These are phyloP conservation scores for Ganoderma lucidum DNA, from an alignment of 1,284 basidiomycete species.

Conservation along the genomic window DNA sequence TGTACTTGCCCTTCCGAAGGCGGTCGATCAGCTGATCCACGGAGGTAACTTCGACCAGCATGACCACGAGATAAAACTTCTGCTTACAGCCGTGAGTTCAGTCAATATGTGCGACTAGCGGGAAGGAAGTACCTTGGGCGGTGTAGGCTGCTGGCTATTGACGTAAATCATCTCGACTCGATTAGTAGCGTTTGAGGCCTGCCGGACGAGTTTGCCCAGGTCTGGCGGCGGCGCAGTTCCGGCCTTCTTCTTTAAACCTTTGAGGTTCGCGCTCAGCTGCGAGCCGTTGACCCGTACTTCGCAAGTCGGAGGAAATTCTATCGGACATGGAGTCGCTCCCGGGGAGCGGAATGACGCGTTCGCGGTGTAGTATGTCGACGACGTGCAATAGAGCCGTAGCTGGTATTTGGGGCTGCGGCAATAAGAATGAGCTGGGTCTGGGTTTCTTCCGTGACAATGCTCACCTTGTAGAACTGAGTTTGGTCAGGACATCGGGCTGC, in stretches of 20 bases:
- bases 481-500: conserved; percentile 66
- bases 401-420: conserved; percentile 71
- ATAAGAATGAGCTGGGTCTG: conserved; percentile 1
- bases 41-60: conserved; percentile 80
- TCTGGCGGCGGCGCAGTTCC: conserved; percentile 94
- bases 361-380: conserved; percentile 80
- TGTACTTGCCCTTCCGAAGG: conserved; percentile 72
- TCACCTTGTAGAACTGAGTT: conserved; percentile 64
- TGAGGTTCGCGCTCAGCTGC: conserved; percentile 79
- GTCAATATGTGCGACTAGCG: background rate
- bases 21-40: conserved; percentile 73
- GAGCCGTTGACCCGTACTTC: conserved; percentile 88
- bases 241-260: conserved; percentile 96
- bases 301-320: conserved; percentile 93
- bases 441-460: conserved; percentile 21
- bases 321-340: conserved; percentile 64
- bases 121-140: conserved; percentile 62
- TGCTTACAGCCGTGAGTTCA: conserved; percentile 42
- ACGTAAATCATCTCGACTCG: conserved; percentile 90
- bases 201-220: conserved; percentile 68
- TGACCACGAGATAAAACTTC: conserved; percentile 89
- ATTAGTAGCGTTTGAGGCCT: conserved; percentile 59
- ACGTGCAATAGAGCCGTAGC: conserved; percentile 92
- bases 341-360: conserved; percentile 58
- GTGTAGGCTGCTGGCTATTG: conserved; percentile 83